Percentiles rank a stretch among this genome's conserved stretches.
phyloP scores from a whole-genome alignment of 192 early-diverging fungal species.

The Rhizophagus sp. region DNA sequence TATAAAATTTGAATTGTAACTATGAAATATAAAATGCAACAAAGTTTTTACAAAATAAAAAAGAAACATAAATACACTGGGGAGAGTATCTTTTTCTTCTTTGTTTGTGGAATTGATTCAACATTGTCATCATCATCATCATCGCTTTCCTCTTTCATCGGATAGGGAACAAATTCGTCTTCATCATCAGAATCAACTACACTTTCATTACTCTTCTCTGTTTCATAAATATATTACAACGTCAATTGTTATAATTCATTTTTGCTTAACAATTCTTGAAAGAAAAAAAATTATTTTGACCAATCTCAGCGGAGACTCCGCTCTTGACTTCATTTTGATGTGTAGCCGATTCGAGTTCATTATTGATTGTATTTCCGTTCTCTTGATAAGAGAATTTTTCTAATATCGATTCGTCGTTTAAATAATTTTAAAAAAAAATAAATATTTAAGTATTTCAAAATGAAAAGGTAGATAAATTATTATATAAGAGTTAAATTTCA shows the following conservation, averaged over 20 bases:
- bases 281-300: background rate
- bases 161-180: conserved; percentile 29
- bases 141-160: conserved; percentile 27
- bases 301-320: background rate
- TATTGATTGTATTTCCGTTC: background rate
- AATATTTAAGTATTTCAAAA: background rate
- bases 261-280: background rate
- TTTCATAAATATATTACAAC: background rate
- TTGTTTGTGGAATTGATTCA: background rate
- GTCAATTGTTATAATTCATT: background rate
- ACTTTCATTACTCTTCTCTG: background rate
- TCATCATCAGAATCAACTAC: conserved; percentile 22
- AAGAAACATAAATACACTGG: conserved; percentile 21
- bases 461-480: background rate
- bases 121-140: conserved; percentile 1
- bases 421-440: background rate
- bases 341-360: background rate
- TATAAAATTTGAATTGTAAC: background rate
- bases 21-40: background rate
- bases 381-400: background rate
- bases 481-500: background rate
- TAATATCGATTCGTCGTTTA: background rate
- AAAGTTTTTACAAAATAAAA: background rate
- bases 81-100: background rate
- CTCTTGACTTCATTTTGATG: background rate